Base-by-base conservation (phyloP, 2,329 filamentous ascomycete species). In the Plenodomus biglobosus region DNA sequence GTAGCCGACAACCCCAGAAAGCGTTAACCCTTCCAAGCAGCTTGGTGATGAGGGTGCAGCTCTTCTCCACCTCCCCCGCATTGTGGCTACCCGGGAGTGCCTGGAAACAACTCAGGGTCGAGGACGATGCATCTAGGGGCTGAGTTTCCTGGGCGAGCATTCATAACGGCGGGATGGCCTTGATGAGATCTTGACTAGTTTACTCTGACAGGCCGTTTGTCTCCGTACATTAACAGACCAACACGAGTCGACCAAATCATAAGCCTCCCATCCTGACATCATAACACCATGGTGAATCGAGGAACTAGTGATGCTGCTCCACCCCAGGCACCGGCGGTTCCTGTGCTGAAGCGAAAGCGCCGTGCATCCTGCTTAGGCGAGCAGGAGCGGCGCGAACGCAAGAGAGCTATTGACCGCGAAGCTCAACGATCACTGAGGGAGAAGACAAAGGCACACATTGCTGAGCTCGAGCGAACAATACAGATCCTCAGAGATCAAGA, bases 391-490 rank as follows among this genome's bases (percentile, higher is more conserved):
- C 55, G 64, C 16, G 67, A 71, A 35, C 50, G 68, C 18, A 71
- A 70, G 43, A 53, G 68, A 48, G 65, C 68, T 2, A 69, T 70
- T 44, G 68, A 71, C 46, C 61, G 68, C 17, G 67, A 70, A 51
- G 68, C 68, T 24, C 67, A 70, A 40, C 51, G 68, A 22, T 69
- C 67, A 2, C 49, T 71, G 17, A 46, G 68, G 43, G 68, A 71
- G 41, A 71, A 71, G 56, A 71, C 68, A 1, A 71, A 70, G 37
- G 66, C 65, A 8, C 67, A 70, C 18, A 71, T 71, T 40, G 67
- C 68, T 8, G 67, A 71, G 40, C 59, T 71, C 2, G 67, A 70
- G 43, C 62, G 66, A 21, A 70, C 67, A 2, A 70, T 70, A 20
- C 56, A 68, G 42, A 68, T 70, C n/a, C 48, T 71, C 6, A 47